Base-by-base conservation (phyloP, 805 yeast genomes). In the Ogataea corticis region DNA sequence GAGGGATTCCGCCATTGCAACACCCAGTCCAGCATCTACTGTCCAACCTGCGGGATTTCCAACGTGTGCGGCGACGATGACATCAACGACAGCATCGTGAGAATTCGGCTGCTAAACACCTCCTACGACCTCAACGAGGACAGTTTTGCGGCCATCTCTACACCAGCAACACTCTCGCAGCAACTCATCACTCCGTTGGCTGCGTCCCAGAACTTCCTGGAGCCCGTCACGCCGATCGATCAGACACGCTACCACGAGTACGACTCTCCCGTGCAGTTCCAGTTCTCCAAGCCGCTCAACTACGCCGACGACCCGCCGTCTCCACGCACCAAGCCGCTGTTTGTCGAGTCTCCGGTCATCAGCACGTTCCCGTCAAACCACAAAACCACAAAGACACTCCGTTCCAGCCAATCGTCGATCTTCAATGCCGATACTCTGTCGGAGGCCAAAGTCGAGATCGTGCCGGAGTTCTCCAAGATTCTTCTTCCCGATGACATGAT, bases 381-480 rank as follows among this genome's bases (percentile, higher is more conserved):
- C 17, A 31, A 29, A 4, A 9, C 38, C 3, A 7, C 34, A 2
- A 23, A 28, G 12, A 19, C 33, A 17, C 32, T 15, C 3, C 40
- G 40, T 2, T 28, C 44, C 3, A 41, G 37, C 12, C 13, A 36
- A 16, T 23, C 45, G 13, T 17, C 18, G 10, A 16, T 14, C 12
- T 38, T 38, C 28, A 19, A 29, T 28, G 33, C 18, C 12, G 56
- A 44, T 23, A 44, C 52, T 1, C 38, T 50, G 7, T 38, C 46
- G n/a, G 58, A 54, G n/a, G 57, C 54, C 7, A 57, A 57, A 33
- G 41, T 57, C n/a, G 47, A 49, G 6, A 42, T 63, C 13, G 48
- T 56, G 4, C 66, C 68, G 1, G 66, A 63, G 33, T 45, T 43
- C 19, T 51, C 62, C 2, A 54, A 56, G n/a, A 46, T 62, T 23